Conservation (phyloP, 202 grass and related monocot species). For the Panicum hallii region DNA sequence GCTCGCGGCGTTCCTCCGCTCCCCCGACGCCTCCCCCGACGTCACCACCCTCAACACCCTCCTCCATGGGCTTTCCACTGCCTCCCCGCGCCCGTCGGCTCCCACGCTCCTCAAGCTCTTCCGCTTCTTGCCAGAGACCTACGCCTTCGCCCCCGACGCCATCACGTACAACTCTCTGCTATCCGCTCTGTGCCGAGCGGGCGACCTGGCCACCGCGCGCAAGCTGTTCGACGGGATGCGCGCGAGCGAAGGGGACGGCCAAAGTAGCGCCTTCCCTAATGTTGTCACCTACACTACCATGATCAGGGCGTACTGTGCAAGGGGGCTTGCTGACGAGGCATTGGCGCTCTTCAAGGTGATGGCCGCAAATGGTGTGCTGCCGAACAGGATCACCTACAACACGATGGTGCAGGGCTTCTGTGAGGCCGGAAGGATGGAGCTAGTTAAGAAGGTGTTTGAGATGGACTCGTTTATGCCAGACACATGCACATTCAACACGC, state of each 20-base stretch:
- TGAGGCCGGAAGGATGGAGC: constrained; percentile 75
- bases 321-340: constrained; percentile 55
- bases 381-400: constrained; percentile 84
- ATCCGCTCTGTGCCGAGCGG: constrained; percentile 56
- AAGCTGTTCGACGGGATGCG: constrained; percentile 81
- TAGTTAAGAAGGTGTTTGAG: constrained; percentile 68
- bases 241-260: neutral
- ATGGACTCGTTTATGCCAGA: constrained; percentile 63
- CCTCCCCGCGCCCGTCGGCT: constrained; percentile 52
- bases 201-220: constrained; percentile 58
- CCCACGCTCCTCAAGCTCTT: constrained; percentile 58
- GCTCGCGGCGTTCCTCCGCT: constrained; percentile 60
- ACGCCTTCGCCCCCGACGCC: constrained; percentile 62
- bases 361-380: constrained; percentile 47
- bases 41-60: constrained; percentile 84
- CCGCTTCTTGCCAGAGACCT: constrained; percentile 53
- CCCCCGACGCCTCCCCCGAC: constrained; percentile 53
- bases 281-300: constrained; percentile 85
- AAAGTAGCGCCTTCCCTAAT: constrained; percentile 36
- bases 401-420: constrained; percentile 91
- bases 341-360: constrained; percentile 61
- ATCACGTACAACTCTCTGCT: constrained; percentile 83
- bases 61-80: constrained; percentile 70
- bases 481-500: constrained; percentile 89
- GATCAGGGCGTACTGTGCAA: constrained; percentile 71